Base-by-base conservation (phyloP, 2,329 filamentous ascomycete species). In the Penicillium sp. region DNA sequence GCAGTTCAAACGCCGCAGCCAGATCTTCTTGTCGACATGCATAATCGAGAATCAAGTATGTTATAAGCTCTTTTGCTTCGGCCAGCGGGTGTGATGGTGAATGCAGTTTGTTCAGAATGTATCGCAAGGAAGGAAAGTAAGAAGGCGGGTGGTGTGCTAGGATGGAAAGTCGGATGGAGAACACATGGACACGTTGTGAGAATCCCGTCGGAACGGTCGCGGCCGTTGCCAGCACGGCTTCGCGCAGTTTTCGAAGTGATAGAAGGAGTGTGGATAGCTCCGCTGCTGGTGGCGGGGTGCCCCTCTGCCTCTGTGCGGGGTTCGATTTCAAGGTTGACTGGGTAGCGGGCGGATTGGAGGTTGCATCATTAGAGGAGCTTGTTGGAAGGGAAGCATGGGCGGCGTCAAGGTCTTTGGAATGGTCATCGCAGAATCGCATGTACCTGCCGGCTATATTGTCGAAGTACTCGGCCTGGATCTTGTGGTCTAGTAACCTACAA, bases 181-280 rank as follows among this genome's bases (percentile, higher is more conserved):
- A 97, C 58, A 96, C 85, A 74, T 97, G 96, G 14, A 87, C 90
- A 63, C 92, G 87, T n/a, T 89, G 85, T 1, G 93, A 87, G 73
- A 99, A 99, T 48, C 84, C 79, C 68, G 96, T 89, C 34, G 81
- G 78, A 18, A 92, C 85, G 49, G 86, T 84, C 8, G 89, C 87
- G 11, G 90, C 67, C n/a, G 74, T 75, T 53, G 75, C 90, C 3
- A 96, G 84, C 45, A 97, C 87, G 22, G 88, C 92, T 77, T 99
- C 94, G 53, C 94, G 86, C 31, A 99, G 83, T 72, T 97, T 97
- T 58, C 94, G 87, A 69, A 97, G 87, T 3, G 93, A 90, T 65
- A 89, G 83, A 50, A 97, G 81, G 48, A 97, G 85, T 18, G 83
- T 84, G 2, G 87, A 83, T 29, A 97, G 81, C 60, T 89, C 86